Percentiles rank a stretch among this genome's conserved stretches.
These are phyloP conservation scores for Thielaviopsis populi DNA, from an alignment of 2,329 filamentous ascomycete species.

Conservation along the genomic window DNA sequence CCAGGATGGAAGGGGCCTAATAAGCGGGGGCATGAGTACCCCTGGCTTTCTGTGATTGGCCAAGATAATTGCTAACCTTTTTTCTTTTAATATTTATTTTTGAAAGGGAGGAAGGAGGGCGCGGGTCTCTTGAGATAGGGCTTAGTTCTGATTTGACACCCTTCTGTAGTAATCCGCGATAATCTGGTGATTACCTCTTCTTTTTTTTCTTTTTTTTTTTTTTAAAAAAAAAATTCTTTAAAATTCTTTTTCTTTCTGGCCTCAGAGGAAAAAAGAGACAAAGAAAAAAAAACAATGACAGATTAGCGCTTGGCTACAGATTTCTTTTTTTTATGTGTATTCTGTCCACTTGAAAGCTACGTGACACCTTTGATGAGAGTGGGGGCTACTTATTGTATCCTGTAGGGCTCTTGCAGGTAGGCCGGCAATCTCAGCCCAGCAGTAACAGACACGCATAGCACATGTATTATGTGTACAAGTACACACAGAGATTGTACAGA, in stretches of 20 bases:
- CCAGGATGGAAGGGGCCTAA: background rate
- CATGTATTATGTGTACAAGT: no score
- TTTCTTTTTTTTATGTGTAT: background rate
- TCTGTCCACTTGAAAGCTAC: background rate
- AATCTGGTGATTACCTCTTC: background rate
- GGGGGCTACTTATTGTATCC: background rate
- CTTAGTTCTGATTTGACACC: conserved; percentile 5
- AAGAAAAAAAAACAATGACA: background rate
- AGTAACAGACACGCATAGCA: no score
- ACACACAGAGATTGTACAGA: background rate
- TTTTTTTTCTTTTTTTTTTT: background rate
- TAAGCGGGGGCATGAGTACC: background rate
- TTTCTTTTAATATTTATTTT: no score
- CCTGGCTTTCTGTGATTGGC: background rate
- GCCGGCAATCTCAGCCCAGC: background rate
- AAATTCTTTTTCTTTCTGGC: background rate
- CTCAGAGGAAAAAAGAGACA: background rate
- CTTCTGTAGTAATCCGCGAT: background rate
- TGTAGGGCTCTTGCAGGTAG: background rate
- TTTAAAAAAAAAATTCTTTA: background rate
- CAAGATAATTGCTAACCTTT: background rate
- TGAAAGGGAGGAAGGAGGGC: background rate
- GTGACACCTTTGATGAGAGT: background rate
- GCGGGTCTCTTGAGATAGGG: background rate
- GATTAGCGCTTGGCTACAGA: background rate